Conservation (phyloP, 306 rosid species). For the Citrullus mucosospermus region DNA sequence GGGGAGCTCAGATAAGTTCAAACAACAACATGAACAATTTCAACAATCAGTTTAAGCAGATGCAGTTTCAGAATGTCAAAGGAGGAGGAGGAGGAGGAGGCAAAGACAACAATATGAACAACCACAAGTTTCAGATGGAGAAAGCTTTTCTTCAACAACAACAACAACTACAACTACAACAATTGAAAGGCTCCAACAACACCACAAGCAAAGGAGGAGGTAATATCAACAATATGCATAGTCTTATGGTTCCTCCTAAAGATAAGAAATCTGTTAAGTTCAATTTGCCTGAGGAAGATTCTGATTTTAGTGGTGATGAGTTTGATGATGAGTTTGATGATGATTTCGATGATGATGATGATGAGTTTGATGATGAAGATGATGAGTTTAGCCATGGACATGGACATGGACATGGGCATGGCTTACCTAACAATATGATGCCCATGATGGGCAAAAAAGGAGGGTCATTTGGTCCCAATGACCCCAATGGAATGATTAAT, state of each 20-base stretch:
- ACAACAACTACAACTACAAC: conserved; percentile 32
- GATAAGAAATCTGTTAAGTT: conserved; percentile 69
- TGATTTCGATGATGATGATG: conserved; percentile 41
- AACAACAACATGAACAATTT: conserved; percentile 23
- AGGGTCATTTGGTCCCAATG: not conserved
- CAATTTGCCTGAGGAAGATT: conserved; percentile 41
- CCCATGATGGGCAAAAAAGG: conserved; percentile 16
- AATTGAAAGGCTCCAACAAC: conserved; percentile 25
- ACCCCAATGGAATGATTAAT: conserved; percentile 26
- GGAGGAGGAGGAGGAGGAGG: conserved; percentile 38
- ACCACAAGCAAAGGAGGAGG: not conserved
- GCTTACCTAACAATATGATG: conserved; percentile 18
- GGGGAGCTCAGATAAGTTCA: conserved; percentile 44
- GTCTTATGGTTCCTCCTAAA: conserved; percentile 17
- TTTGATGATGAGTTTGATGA: conserved; percentile 25
- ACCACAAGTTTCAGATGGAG: conserved; percentile 6
- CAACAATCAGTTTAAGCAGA: conserved; percentile 51
- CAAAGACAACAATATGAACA: conserved; percentile 21
- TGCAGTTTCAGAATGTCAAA: conserved; percentile 28
- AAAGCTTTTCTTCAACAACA: conserved; percentile 22
- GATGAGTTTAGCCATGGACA: conserved; percentile 35
- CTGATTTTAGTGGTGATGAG: conserved; percentile 41
- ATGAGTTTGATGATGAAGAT: conserved; percentile 33
- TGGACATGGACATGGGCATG: conserved; percentile 23
- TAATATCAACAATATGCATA: not conserved